A percentile compares a stretch with the other conserved stretches of the same genome.
Conservation (phyloP, 2,329 filamentous ascomycete genomes). For the Penicillium sclerotiorum region DNA sequence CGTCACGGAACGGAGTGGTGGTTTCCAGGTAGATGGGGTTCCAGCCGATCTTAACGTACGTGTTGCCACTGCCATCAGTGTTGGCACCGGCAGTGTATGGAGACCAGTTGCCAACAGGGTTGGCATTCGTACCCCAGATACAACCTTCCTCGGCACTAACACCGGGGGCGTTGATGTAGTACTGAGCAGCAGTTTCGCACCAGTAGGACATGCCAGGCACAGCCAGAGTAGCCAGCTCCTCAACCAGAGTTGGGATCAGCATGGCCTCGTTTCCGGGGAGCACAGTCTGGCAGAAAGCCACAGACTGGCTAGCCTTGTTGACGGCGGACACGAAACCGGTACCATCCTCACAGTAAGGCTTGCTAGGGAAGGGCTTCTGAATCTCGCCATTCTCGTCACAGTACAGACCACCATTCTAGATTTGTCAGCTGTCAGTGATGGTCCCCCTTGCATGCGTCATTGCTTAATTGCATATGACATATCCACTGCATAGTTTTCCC, state of each 20-base stretch:
- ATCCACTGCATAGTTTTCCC: too few relatives aligned
- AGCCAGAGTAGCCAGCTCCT: conserved; percentile 61
- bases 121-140: conserved; percentile 67
- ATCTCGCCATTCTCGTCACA: conserved; percentile 69
- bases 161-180: conserved; percentile 77
- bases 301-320: conserved; percentile 64
- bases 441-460: conserved; percentile 8
- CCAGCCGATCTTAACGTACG: conserved; percentile 75
- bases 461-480: conserved; percentile 4
- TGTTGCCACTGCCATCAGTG: conserved; percentile 64
- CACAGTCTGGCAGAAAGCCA: conserved; percentile 79
- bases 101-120: conserved; percentile 73
- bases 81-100: conserved; percentile 78
- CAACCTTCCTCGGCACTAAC: conserved; percentile 63
- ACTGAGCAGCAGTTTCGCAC: conserved; percentile 74
- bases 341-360: conserved; percentile 71
- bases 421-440: conserved; percentile 16
- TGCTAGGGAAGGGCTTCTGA: conserved; percentile 68
- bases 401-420: conserved; percentile 71
- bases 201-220: conserved; percentile 73
- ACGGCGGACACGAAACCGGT: conserved; percentile 65
- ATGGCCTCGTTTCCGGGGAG: conserved; percentile 79
- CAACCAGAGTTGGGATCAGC: conserved; percentile 75
- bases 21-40: conserved; percentile 71
- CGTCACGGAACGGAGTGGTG: conserved; percentile 55